These are phyloP conservation scores for Penicillium tannophilum DNA, from an alignment of 495 filamentous ascomycete species.

Conservation along the genomic window DNA sequence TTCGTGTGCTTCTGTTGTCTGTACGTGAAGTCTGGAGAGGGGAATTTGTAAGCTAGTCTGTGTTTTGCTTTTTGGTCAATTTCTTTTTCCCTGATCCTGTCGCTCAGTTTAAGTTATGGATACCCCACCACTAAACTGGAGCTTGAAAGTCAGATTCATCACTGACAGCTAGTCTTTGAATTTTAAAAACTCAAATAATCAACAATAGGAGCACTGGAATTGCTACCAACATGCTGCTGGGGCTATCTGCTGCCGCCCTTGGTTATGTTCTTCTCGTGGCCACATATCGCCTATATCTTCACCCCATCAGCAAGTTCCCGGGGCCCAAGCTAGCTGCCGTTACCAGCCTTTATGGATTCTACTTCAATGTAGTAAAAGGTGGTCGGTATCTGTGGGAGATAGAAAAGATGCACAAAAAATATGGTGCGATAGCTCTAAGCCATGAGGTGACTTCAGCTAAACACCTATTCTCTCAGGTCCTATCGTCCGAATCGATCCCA, in stretches of 20 bases:
- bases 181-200: no score
- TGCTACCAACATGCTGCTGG: not conserved
- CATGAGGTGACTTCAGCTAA: not conserved
- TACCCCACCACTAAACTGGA: no score
- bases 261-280: not conserved
- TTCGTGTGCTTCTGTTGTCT: no score
- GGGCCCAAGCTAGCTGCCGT: conserved; percentile 48
- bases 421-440: conserved; percentile 35
- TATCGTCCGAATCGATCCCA: not conserved
- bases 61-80: no score
- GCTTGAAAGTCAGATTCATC: no score
- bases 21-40: no score
- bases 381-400: conserved; percentile 18
- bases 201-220: not conserved
- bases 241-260: not conserved
- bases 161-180: no score
- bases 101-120: no score
- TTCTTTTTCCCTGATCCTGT: no score
- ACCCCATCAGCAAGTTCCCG: conserved; percentile 51
- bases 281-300: conserved; percentile 52
- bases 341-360: conserved; percentile 52
- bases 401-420: conserved; percentile 46
- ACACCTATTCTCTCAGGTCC: not conserved
- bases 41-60: no score
- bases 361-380: conserved; percentile 43